phyloP scores from a whole-genome alignment of 176 grass and related monocot genomes.

The Saccharum officinarum region DNA sequence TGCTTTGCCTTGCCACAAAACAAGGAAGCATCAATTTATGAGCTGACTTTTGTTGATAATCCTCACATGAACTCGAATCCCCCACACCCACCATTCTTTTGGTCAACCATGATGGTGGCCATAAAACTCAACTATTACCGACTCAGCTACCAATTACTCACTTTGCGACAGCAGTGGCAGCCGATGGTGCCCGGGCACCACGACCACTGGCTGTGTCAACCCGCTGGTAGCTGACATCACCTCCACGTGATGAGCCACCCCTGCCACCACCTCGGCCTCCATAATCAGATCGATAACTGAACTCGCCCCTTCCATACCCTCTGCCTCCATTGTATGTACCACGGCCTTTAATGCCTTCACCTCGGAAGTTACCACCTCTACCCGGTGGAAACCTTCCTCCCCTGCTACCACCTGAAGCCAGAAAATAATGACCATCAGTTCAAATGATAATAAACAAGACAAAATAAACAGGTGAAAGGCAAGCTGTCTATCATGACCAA shows the following conservation, averaged over 20 bases:
- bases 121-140: conserved; percentile 31
- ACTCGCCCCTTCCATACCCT: conserved; percentile 65
- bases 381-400: conserved; percentile 69
- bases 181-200: conserved; percentile 39
- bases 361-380: conserved; percentile 73
- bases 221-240: conserved; percentile 70
- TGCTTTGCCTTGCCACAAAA: conserved; percentile 59
- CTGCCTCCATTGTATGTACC: conserved; percentile 65
- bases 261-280: conserved; percentile 62
- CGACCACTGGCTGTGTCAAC: conserved; percentile 61
- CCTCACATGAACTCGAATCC: conserved; percentile 45
- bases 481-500: background rate
- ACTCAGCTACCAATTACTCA: conserved; percentile 39
- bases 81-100: background rate
- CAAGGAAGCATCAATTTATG: conserved; percentile 55
- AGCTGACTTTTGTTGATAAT: conserved; percentile 34
- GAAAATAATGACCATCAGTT: conserved; percentile 19
- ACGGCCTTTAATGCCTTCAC: conserved; percentile 69
- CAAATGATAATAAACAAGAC: background rate
- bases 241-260: conserved; percentile 54
- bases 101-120: conserved; percentile 19
- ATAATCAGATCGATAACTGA: conserved; percentile 57
- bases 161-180: conserved; percentile 25
- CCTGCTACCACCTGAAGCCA: conserved; percentile 57
- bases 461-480: background rate